Percentiles rank a stretch among this genome's conserved stretches.
Conservation (phyloP, 192 early-diverging fungal species). For the Coemansia sp. region DNA sequence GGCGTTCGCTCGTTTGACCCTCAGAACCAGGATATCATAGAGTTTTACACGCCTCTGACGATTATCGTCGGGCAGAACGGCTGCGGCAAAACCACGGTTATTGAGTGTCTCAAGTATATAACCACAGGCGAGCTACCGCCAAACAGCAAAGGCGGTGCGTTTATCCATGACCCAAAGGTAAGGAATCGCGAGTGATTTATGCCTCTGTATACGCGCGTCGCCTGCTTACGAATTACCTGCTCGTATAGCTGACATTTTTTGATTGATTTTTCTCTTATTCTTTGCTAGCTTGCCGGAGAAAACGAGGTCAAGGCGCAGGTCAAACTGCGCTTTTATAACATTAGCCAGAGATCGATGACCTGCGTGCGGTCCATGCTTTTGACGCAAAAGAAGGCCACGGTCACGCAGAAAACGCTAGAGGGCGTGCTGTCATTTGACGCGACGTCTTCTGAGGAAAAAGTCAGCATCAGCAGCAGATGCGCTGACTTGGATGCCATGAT, state of each 20-base stretch:
- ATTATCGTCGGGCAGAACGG: constrained; percentile 96
- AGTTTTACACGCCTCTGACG: constrained; percentile 88
- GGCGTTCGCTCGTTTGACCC: constrained; percentile 94
- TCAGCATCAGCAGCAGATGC: constrained; percentile 75
- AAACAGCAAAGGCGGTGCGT: constrained; percentile 80
- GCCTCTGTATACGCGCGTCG: too few relatives aligned
- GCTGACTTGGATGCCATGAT: constrained; percentile 85
- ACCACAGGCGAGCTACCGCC: constrained; percentile 91
- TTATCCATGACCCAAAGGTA: constrained; percentile 92
- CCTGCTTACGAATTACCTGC: too few relatives aligned
- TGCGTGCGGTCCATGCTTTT: constrained; percentile 74
- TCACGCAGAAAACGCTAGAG: constrained; percentile 78
- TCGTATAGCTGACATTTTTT: background rate
- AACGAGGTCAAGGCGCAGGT: constrained; percentile 89
- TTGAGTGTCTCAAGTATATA: constrained; percentile 94
- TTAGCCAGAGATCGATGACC: constrained; percentile 68
- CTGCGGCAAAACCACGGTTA: constrained; percentile 96
- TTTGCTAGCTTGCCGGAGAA: constrained; percentile 60
- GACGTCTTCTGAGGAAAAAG: constrained; percentile 58
- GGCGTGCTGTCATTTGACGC: constrained; percentile 61
- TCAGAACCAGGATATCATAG: constrained; percentile 65
- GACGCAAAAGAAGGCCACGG: constrained; percentile 61
- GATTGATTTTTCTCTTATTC: background rate
- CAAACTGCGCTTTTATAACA: constrained; percentile 78
- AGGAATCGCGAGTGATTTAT: constrained; percentile 29